Conservation (phyloP, 2,329 filamentous ascomycete species). For the Fusarium sp. region DNA sequence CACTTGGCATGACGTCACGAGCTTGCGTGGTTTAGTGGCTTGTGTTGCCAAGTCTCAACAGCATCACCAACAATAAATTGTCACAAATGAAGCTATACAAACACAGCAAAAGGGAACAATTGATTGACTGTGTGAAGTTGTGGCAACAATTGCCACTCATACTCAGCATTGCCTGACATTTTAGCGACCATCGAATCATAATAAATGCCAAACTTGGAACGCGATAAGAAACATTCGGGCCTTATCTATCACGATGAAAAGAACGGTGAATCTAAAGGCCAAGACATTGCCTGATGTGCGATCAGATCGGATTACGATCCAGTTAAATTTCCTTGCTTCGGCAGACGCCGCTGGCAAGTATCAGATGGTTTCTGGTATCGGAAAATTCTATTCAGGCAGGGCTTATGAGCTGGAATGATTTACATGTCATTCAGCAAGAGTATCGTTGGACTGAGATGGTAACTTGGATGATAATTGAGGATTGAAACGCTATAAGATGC, state of each 20-base stretch:
- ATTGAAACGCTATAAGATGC: too few relatives aligned
- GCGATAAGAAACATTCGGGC: slow-evolving; percentile 11
- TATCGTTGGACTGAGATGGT: rapidly evolving
- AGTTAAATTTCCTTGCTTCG: slow-evolving; percentile 6
- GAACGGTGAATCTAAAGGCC: slow-evolving; percentile 3
- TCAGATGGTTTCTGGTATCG: slow-evolving; percentile 23
- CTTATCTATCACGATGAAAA: slow-evolving; percentile 5
- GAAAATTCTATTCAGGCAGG: slow-evolving; percentile 6
- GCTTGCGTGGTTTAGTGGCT: slow-evolving; percentile 30
- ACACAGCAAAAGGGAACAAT: background rate
- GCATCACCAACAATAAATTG: background rate
- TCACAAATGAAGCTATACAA: slow-evolving; percentile 7
- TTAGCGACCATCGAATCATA: background rate
- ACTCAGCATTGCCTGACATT: background rate
- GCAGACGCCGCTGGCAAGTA: background rate
- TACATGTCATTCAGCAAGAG: background rate
- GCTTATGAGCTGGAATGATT: background rate
- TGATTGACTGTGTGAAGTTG: background rate
- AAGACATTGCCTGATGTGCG: slow-evolving; percentile 18
- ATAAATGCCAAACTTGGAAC: background rate
- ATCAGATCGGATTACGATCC: slow-evolving; percentile 24
- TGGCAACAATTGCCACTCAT: background rate
- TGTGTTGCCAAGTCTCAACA: slow-evolving; percentile 2
- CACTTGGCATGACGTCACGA: slow-evolving; percentile 33
- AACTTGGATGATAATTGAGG: background rate